Conservation (phyloP, 1,284 basidiomycete species). For the Fomitopsis palustris region DNA sequence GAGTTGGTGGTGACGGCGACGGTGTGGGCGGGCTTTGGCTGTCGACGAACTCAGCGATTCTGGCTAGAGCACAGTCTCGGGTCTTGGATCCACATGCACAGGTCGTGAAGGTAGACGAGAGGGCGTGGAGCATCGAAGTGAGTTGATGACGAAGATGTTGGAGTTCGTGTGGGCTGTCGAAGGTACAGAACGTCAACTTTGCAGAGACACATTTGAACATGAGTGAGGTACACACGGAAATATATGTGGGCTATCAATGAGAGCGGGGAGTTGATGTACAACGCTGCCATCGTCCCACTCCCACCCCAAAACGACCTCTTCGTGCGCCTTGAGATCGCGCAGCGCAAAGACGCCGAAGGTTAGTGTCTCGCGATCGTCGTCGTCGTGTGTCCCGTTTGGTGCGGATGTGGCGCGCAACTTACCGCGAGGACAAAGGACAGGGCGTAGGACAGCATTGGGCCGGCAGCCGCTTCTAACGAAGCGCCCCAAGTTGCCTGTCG, state of each 20-base stretch:
- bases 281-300: conserved; percentile 95
- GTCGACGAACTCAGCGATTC: conserved; percentile 66
- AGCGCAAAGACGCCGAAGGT: conserved; percentile 85
- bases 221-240: conserved; percentile 49
- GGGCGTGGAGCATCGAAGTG: conserved; percentile 67
- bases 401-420: conserved; percentile 8
- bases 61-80: conserved; percentile 61
- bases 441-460: conserved; percentile 86
- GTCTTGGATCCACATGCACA: conserved; percentile 71
- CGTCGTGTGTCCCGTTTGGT: conserved; percentile 2
- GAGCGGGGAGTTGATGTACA: conserved; percentile 76
- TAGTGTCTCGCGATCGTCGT: conserved; percentile 40
- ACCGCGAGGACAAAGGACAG: conserved; percentile 56
- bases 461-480: conserved; percentile 85
- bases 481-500: conserved; percentile 72
- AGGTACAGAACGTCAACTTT: conserved; percentile 12
- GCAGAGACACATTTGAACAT: conserved; percentile 17
- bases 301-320: conserved; percentile 92
- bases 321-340: conserved; percentile 71
- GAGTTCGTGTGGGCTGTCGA: conserved; percentile 46
- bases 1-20: conserved; percentile 24
- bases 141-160: conserved; percentile 59
- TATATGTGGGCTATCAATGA: conserved; percentile 54
- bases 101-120: conserved; percentile 72
- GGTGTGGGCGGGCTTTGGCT: conserved; percentile 32